Conservation (phyloP, 1,284 basidiomycete species). For the Sanghuangporus weigelae region DNA sequence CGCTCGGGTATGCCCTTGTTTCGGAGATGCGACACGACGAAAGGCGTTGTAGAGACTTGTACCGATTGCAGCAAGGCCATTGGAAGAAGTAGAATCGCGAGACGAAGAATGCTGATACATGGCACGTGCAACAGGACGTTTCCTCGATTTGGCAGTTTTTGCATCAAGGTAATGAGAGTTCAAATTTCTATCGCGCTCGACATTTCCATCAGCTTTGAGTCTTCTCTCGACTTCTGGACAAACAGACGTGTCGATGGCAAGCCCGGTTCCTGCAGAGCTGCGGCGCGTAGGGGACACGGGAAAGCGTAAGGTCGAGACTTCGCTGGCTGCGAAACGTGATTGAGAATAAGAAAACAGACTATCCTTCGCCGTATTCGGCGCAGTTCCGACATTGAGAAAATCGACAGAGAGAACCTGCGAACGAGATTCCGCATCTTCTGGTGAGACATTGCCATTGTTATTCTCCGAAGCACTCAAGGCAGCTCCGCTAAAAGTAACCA, state of each 20-base stretch:
- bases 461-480: conserved; percentile 27
- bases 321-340: conserved; percentile 9
- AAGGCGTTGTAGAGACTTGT: not conserved
- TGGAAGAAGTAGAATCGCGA: not conserved
- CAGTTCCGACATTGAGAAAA: not conserved
- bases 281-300: conserved; percentile 7
- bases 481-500: conserved; percentile 50
- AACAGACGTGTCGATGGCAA: conserved; percentile 7
- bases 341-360: conserved; percentile 12
- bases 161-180: not conserved
- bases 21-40: not conserved
- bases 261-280: conserved; percentile 15
- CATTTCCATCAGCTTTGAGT: not conserved
- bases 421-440: conserved; percentile 11
- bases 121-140: not conserved
- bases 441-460: not conserved
- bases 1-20: conserved; percentile 1
- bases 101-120: conserved; percentile 4
- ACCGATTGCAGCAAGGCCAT: not conserved
- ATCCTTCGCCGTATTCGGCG: conserved; percentile 13
- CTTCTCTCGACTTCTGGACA: not conserved
- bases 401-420: conserved; percentile 16
- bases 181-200: not conserved
- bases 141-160: not conserved
- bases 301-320: not conserved